Conservation (phyloP, 129 eudicot genomes). For the Flaveria bidentis region DNA sequence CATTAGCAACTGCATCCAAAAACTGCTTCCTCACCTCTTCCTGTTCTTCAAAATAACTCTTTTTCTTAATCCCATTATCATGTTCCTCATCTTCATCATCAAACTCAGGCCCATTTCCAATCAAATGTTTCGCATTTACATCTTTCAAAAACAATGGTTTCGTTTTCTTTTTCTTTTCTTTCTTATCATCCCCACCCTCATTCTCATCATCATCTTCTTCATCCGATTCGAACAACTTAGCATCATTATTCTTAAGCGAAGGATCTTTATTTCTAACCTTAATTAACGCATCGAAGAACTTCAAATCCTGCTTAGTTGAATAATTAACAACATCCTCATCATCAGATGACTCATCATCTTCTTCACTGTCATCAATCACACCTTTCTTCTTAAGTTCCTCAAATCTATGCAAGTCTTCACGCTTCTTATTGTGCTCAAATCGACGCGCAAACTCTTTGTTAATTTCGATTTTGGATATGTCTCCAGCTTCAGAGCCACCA, state of each 20-base stretch:
- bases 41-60: slow-evolving; percentile 64
- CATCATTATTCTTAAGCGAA: slow-evolving; percentile 47
- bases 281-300: slow-evolving; percentile 54
- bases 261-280: slow-evolving; percentile 71
- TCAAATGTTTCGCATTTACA: slow-evolving; percentile 61
- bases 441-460: slow-evolving; percentile 67
- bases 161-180: slow-evolving; percentile 40
- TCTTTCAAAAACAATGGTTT: slow-evolving; percentile 74
- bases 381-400: slow-evolving; percentile 82
- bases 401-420: slow-evolving; percentile 73
- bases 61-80: slow-evolving; percentile 34
- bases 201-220: slow-evolving; percentile 33
- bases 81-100: slow-evolving; percentile 49
- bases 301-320: slow-evolving; percentile 47
- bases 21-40: slow-evolving; percentile 59
- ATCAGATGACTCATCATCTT: slow-evolving; percentile 36
- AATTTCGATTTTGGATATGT: slow-evolving; percentile 61
- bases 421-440: slow-evolving; percentile 76
- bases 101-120: slow-evolving; percentile 70
- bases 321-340: slow-evolving; percentile 28
- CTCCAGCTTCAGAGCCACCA: slow-evolving; percentile 33
- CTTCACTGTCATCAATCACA: slow-evolving; percentile 41
- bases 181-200: slow-evolving; percentile 9
- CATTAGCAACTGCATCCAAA: slow-evolving; percentile 49
- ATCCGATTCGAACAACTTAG: slow-evolving; percentile 53